A percentile compares a stretch with the other conserved stretches of the same genome.
phyloP scores from a whole-genome alignment of 1,284 basidiomycete species.

The Dichomitus squalens region DNA sequence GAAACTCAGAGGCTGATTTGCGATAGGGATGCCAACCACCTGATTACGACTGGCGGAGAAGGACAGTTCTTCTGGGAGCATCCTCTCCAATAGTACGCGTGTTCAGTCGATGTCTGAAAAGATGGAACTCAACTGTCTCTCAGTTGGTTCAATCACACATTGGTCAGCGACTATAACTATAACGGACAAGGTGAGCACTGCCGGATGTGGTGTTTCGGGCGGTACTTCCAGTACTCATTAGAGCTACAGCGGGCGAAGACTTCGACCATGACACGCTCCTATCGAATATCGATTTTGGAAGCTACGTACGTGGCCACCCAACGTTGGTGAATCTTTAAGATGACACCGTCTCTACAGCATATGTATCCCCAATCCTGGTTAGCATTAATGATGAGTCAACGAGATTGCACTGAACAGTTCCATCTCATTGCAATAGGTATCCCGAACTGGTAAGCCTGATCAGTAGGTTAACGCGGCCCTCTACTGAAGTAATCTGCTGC shows the following conservation, averaged over 20 bases:
- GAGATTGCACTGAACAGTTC: too few relatives aligned
- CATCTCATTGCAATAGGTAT: constrained; percentile 25
- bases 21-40: constrained; percentile 51
- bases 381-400: not conserved
- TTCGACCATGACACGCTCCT: constrained; percentile 51
- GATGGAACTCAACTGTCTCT: not conserved
- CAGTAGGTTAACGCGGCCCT: too few relatives aligned
- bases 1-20: not conserved
- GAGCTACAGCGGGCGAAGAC: constrained; percentile 51
- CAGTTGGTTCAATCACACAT: constrained; percentile 45
- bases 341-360: constrained; percentile 38
- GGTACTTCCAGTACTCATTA: not conserved
- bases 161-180: constrained; percentile 56
- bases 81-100: constrained; percentile 37
- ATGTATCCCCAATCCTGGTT: constrained; percentile 57
- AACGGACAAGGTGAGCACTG: constrained; percentile 49
- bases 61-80: constrained; percentile 56
- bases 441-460: constrained; percentile 32
- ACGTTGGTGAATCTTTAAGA: not conserved
- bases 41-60: constrained; percentile 61
- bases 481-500: not conserved
- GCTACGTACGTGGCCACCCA: constrained; percentile 42
- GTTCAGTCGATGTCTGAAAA: not conserved
- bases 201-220: not conserved
- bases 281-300: constrained; percentile 58